Base-by-base conservation (phyloP, 768 basidiomycete genomes). In the Podaxis sp. region DNA sequence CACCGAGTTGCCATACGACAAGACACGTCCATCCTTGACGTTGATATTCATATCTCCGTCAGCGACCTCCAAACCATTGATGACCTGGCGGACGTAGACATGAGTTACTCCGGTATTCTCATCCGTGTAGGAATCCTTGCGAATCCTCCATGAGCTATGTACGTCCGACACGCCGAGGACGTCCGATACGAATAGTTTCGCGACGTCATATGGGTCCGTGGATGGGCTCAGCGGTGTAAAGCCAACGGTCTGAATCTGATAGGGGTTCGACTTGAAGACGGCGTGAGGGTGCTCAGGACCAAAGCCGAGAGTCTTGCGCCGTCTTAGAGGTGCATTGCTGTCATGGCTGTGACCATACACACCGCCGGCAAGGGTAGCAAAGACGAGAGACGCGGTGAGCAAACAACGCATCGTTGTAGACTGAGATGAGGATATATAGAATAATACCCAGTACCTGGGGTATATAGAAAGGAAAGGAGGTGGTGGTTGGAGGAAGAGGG, bases 31-130 rank as follows among this genome's bases (percentile, higher is more conserved):
- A 59, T 91, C 84, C 75, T 88, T 88, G 74, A 98, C 80, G 78
- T 98, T 97, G 71, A 99, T 76, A 73, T 98, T 98, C 79, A 97
- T 85, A 75, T 97, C 90, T 30, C 91, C 93, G 69, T 97, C 93
- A 11, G 84, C 82, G 15, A 99, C 93, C 71, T 96, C 93, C 50
- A 96, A 78, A 13, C 93, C 95, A 62, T 91, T 87, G 69, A 95
- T 77, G 62, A 91, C 65, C 77, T 99, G 96, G 67, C 89, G 84
- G 65, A 90, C 87, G 72, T 96, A 96, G 68, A 95, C 81, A 75
- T 98, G 95, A 30, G 93, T 89, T 56, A 97, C 82, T n/a, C 90
- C 91, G 2, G 92, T 95, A 64, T 84, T 85, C 63, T 78, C 75
- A 77, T 98, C 96, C 52, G 91, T 93, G 75, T 96, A 96, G 13